phyloP scores from a whole-genome alignment of 441 rosid species.

The Gossypium laxum region DNA sequence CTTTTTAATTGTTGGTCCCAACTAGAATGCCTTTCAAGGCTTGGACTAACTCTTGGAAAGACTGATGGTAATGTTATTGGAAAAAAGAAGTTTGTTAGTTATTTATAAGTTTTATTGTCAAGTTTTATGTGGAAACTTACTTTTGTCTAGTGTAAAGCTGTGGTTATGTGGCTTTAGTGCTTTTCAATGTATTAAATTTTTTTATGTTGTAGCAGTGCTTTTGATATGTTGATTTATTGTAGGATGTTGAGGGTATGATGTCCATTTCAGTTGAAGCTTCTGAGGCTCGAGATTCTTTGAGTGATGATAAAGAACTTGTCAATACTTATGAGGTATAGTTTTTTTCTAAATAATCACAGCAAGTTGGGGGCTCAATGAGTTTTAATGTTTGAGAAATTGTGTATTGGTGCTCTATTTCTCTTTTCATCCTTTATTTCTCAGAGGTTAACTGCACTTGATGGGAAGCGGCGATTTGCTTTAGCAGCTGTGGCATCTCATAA shows the following conservation, averaged over 20 bases:
- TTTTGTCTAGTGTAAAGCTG: not conserved
- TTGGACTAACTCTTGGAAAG: not conserved
- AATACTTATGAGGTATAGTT: slow-evolving; percentile 79
- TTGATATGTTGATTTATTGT: slow-evolving; percentile 17
- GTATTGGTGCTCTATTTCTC: slow-evolving; percentile 1
- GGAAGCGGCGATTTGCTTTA: slow-evolving; percentile 95
- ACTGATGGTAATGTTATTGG: not conserved
- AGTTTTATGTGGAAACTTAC: slow-evolving; percentile 5
- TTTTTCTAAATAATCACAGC: slow-evolving; percentile 8
- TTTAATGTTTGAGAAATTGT: not conserved
- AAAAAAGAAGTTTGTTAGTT: not conserved
- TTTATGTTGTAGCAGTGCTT: not conserved
- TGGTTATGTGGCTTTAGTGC: not conserved
- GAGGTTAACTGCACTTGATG: slow-evolving; percentile 97
- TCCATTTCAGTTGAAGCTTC: slow-evolving; percentile 97
- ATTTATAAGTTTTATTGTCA: not conserved
- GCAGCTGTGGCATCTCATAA: slow-evolving; percentile 85
- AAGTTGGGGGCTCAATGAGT: slow-evolving; percentile 10
- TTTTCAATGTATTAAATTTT: slow-evolving; percentile 3
- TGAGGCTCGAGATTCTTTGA: slow-evolving; percentile 81
- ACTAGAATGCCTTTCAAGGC: not conserved
- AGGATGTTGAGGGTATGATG: slow-evolving; percentile 99
- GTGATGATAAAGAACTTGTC: slow-evolving; percentile 85
- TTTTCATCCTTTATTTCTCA: slow-evolving; percentile 21
- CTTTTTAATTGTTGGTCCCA: not conserved